phyloP scores from a whole-genome alignment of 352 stramenopile genomes.

The Phytopythium chamaehyphon region DNA sequence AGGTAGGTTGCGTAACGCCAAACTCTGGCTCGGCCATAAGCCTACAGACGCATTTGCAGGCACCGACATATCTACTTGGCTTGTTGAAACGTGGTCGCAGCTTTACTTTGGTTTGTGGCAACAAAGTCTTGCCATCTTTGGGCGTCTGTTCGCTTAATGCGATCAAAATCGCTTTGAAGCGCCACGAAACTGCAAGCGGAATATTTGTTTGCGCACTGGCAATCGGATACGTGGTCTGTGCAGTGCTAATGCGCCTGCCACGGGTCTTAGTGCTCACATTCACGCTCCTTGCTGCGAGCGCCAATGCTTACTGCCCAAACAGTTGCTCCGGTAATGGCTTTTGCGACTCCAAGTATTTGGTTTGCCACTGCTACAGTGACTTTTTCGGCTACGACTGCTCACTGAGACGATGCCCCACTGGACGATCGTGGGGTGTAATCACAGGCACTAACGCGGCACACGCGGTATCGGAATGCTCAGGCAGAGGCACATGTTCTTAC shows the following conservation, averaged over 20 bases:
- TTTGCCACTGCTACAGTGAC: constrained; percentile 48
- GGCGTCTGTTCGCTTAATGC: too few species aligned
- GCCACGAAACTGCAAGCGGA: neutral
- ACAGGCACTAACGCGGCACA: constrained; percentile 42
- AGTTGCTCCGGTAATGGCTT: constrained; percentile 48
- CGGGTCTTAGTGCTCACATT: neutral
- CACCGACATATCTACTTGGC: too few species aligned
- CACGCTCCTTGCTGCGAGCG: neutral
- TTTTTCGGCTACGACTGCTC: constrained; percentile 72
- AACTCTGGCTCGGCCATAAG: neutral
- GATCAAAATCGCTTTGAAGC: too few species aligned
- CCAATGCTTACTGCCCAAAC: constrained; percentile 41
- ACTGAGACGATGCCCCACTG: constrained; percentile 33
- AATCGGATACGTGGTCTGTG: neutral
- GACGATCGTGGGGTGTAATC: constrained; percentile 54
- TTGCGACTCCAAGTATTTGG: constrained; percentile 45
- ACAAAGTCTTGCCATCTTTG: too few species aligned
- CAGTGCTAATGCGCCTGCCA: neutral
- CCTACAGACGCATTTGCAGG: neutral
- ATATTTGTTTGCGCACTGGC: neutral
- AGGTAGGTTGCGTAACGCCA: neutral
- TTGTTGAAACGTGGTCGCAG: too few species aligned
- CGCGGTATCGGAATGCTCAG: constrained; percentile 43
- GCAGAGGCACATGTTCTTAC: constrained; percentile 66
- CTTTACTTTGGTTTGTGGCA: too few species aligned